Evolutionary conservation across 257 asterid species (phyloP), one percentile per base, ranked within the genome.

Genomic region (Penstemon newberryi): DNA sequence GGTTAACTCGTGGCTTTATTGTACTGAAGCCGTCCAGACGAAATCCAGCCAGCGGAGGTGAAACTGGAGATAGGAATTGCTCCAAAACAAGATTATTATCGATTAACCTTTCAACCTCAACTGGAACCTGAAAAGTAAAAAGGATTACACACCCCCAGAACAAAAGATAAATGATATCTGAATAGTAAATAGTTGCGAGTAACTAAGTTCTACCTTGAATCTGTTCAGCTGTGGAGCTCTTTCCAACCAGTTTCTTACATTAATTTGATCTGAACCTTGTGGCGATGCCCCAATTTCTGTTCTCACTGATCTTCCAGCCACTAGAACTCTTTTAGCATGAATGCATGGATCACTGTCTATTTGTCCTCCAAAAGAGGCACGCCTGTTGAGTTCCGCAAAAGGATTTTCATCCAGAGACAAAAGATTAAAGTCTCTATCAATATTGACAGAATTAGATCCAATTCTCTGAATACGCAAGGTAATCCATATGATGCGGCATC

Each of bases 401-500:
- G 99, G 96, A 69, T 90, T 93, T 86, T 93, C 97, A 80, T 90
- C 99, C 61, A 88, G 59, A 13, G 96, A 87, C 81, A 90, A 70
- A 68, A 82, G 95, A 68, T 75, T 70, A 6, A 90, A 65, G 68
- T 87, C 89, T 80, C 66, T 91, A 67, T 82, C 99, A 52, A 93
- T 73, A 79, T 82, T 84, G 59, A 89, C 79, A 54, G 97, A 93
- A 76, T 78, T 87, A n/a, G 92, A 88, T 72, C 92, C 96, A 71
- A 70, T 43, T 79, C 72, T 86, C 46, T 89, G 96, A 63, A 93
- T 96, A 49, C 90, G 86, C 75, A 93, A 70, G 43, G 84, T 86
- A 63, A 93, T 82, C 99, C 99, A 93, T 78, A 93, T 87, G 68
- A 93, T 79, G 75, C 99, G 97, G 77, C 97, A 90, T 55, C 86